Evolutionary conservation across 345 rosid genomes (phyloP).

Genomic region (Lumnitzera littorea): DNA sequence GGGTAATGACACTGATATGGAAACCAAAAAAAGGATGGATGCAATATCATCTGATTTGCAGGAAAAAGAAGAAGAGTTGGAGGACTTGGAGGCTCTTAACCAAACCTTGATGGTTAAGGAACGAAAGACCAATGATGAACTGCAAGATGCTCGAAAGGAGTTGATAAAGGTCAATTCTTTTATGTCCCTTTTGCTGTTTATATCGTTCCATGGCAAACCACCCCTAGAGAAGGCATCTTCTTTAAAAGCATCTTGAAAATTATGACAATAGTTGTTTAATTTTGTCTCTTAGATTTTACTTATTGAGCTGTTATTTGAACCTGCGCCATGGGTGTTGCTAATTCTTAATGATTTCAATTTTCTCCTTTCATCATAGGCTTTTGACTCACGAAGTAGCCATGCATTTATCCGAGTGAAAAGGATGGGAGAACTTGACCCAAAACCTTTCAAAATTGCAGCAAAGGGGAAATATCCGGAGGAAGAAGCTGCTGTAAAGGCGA

Average conservation of each 20-base stretch:
- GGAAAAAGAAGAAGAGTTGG: constrained; percentile 53
- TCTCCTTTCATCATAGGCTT: constrained; percentile 24
- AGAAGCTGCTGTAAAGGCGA: constrained; percentile 32
- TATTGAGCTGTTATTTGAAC: neutral
- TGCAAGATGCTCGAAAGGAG: constrained; percentile 67
- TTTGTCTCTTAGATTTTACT: neutral
- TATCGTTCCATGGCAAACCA: neutral
- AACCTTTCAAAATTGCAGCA: constrained; percentile 30
- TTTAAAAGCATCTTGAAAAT: neutral
- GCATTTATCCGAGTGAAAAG: constrained; percentile 38
- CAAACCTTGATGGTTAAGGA: constrained; percentile 46
- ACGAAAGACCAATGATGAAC: constrained; percentile 42
- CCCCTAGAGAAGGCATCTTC: neutral
- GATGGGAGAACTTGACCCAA: constrained; percentile 50
- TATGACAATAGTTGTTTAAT: neutral
- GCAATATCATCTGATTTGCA: constrained; percentile 28
- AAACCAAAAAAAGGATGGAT: constrained; percentile 30
- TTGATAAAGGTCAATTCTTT: constrained; percentile 36
- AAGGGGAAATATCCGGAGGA: constrained; percentile 24
- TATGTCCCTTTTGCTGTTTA: neutral
- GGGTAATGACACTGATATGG: constrained; percentile 42
- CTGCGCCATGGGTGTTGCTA: neutral
- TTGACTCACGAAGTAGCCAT: constrained; percentile 6
- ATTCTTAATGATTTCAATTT: neutral
- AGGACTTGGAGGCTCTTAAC: constrained; percentile 24